phyloP scores from a whole-genome alignment of 257 asterid genomes.

The Solanum sejunctum region DNA sequence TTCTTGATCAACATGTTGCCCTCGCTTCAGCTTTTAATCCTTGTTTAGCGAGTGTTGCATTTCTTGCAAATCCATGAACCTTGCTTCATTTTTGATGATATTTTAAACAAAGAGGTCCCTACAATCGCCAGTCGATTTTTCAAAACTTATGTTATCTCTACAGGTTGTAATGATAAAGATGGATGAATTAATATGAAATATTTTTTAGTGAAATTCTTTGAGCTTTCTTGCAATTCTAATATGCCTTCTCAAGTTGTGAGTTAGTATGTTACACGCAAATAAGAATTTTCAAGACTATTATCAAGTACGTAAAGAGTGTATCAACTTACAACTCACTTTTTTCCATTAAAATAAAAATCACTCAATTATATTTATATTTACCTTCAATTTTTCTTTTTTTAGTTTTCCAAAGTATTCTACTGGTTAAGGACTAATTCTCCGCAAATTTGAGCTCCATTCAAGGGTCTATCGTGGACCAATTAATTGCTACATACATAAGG shows the following conservation, averaged over 20 bases:
- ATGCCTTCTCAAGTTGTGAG: neutral
- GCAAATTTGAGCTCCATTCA: no score
- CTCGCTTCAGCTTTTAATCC: neutral
- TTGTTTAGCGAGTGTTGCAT: neutral
- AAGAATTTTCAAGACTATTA: no score
- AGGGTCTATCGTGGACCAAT: fast-evolving
- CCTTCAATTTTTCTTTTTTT: no score
- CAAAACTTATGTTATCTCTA: neutral
- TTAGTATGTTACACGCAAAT: no score
- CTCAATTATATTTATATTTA: no score
- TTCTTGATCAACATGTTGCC: neutral
- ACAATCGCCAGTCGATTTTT: neutral
- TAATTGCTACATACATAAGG: no score
- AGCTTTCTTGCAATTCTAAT: neutral
- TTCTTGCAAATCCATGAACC: neutral
- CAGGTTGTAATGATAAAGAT: neutral
- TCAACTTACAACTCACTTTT: no score
- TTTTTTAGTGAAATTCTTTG: neutral
- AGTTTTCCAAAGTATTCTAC: no score
- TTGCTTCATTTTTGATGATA: neutral
- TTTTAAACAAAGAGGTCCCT: neutral
- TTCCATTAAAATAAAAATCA: no score
- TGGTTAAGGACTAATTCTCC: no score
- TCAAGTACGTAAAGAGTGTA: no score
- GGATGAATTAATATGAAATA: neutral